Evolutionary conservation across 345 rosid species (phyloP), one percentile per base, ranked within the genome.

Genomic region (Atalantia buxifolia): DNA sequence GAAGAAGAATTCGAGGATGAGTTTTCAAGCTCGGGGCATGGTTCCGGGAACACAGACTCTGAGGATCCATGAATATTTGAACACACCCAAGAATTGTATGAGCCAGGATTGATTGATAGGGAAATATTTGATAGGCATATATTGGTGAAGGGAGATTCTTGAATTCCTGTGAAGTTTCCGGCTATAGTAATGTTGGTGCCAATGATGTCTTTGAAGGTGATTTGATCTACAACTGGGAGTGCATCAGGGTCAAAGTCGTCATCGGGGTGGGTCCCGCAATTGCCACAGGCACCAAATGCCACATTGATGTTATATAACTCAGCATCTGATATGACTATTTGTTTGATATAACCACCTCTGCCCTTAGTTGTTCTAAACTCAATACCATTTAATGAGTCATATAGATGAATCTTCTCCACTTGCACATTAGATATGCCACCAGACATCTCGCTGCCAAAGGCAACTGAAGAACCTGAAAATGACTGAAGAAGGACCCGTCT

Each of bases 361-460:
- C 99, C 99, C 70, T 78, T 87, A 6, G 86, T 83, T 71, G 99
- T 91, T 86, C 93, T 87, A 60, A 93, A 88, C 69, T 89, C 90
- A 35, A 93, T 66, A 28, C 99, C 98, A 9, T 81, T 83, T 12
- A 66, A 81, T 18, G 97, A 95, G 83, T 86, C 76, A 67, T 76
- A 79, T 2, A 93, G 73, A 75, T n/a, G 85, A 61, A 86, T 83
- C 65, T 24, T 82, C 82, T 92, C 90, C 28, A 89, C 91, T 18
- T 73, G 88, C 19, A 93, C 81, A 66, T 88, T 81, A 1, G 93
- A 91, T 77, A 95, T 89, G 65, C 99, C 99, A 35, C 99, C 97
- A 9, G 99, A 95, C 99, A 95, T 95, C 79, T 95, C 98, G 50
- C 99, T 95, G 4, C 99, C 99, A n/a, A 92, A 92, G 75, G 99